Base-by-base conservation (phyloP, 495 filamentous ascomycete species). In the Penicillium coffeae region DNA sequence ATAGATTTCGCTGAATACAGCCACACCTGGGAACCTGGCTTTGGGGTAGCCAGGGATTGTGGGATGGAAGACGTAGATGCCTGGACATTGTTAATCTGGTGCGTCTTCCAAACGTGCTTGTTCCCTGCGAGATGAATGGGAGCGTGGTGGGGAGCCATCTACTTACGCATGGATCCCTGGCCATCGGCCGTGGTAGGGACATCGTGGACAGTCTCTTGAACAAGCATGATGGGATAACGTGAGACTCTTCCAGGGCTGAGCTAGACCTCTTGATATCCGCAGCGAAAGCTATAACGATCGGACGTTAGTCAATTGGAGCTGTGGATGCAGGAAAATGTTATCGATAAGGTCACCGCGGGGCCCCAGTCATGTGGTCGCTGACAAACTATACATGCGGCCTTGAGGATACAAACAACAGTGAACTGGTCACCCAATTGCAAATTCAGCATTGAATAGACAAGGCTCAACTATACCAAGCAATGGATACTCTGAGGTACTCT, bases 1-100 rank as follows among this genome's bases (percentile, higher is more conserved):
- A 60, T 96, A 96, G 55, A 96, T 96, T 71, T 96, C 91, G 63
- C 86, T 90, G 66, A 95, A 97, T 35, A 96, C 71, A 6, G 89
- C 87, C 1, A 97, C 88, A 19, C 89, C 92, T 0, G 91, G 92
- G 62, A 96, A 97, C 40, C 85, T 82, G 55, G 91, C 92, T 39
- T 92, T 80, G 13, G 91, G 89, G 59, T 93, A 93, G 42, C 83
- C 81, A 0, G 89, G 82, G 54, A 97, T 85, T 36, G 78, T 78
- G 3, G 92, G 92, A 60, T 95, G 88, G 68, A 89, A 95, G 60
- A 94, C 59, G 68, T 91, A 95, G 56, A 96, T 86, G 34, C 89
- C 89, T 94, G 38, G 34, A 5, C 38, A 21, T 3, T 3, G 33
- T 60, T 14, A 60, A 47, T 3, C 19, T 27, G 38, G 9, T 20